Conservation (phyloP, 2,329 filamentous ascomycete genomes). For the Alternaria sp. region DNA sequence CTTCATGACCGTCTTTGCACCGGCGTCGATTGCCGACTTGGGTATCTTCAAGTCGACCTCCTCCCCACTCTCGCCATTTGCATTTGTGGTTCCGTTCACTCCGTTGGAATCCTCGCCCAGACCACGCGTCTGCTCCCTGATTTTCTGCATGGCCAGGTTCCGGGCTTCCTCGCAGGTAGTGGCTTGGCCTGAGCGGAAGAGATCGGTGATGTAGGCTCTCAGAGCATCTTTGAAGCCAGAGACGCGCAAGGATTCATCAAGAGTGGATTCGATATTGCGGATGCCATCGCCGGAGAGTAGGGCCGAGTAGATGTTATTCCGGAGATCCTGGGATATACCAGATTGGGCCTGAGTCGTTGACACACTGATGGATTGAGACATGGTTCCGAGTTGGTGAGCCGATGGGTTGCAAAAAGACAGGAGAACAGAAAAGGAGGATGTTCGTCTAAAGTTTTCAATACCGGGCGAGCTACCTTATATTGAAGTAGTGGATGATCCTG, state of each 20-base stretch:
- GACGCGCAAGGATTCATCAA: conserved; percentile 64
- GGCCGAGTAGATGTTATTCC: conserved; percentile 55
- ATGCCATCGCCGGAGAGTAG: conserved; percentile 61
- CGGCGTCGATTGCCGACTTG: conserved; percentile 58
- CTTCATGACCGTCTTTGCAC: conserved; percentile 60
- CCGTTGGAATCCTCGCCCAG: conserved; percentile 30
- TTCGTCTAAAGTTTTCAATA: conserved; percentile 8
- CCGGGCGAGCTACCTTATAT: conserved; percentile 14
- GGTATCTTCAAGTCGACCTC: conserved; percentile 57
- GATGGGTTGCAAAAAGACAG: not conserved
- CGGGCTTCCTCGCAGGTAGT: conserved; percentile 65
- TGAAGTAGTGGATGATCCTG: conserved; percentile 17
- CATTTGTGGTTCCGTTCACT: conserved; percentile 24
- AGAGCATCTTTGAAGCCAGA: conserved; percentile 67
- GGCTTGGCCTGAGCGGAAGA: conserved; percentile 66
- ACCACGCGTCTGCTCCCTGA: conserved; percentile 35
- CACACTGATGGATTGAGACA: conserved; percentile 32
- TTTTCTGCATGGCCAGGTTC: conserved; percentile 58
- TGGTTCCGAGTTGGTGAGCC: not conserved
- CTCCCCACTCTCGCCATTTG: conserved; percentile 47
- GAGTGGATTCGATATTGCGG: conserved; percentile 62
- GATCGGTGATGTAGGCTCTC: conserved; percentile 61
- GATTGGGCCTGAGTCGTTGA: conserved; percentile 52
- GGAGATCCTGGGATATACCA: conserved; percentile 50
- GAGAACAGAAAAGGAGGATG: not conserved